Evolutionary conservation across 2,329 filamentous ascomycete species (phyloP).

Genomic region (Fusarium foetens): DNA sequence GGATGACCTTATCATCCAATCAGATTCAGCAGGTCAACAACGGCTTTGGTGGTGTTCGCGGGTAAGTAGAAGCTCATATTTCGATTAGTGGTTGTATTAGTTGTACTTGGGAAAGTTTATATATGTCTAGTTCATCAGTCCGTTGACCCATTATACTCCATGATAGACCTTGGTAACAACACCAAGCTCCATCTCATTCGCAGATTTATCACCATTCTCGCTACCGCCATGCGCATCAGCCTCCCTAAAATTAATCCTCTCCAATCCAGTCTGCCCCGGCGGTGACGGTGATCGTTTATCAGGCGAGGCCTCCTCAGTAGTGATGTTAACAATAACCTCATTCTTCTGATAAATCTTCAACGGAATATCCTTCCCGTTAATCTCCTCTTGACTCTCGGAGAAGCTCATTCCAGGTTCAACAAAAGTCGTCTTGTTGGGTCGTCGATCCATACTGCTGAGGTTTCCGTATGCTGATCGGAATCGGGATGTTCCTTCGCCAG

Average conservation of each 20-base stretch:
- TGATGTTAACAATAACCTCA: constrained; percentile 47
- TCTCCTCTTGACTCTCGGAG: constrained; percentile 52
- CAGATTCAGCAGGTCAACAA: not conserved
- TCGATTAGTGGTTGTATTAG: not conserved
- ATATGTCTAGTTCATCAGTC: not conserved
- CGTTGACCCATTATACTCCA: constrained; percentile 23
- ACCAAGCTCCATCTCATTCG: constrained; percentile 37
- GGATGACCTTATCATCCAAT: not conserved
- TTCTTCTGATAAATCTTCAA: constrained; percentile 53
- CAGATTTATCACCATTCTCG: constrained; percentile 14
- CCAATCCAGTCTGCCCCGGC: not conserved
- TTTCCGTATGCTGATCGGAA: constrained; percentile 41
- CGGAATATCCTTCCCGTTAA: constrained; percentile 48
- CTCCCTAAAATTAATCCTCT: not conserved
- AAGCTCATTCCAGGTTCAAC: constrained; percentile 37
- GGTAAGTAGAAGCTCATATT: not conserved
- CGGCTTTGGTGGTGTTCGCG: no score
- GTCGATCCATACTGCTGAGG: constrained; percentile 36
- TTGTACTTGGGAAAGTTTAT: not conserved
- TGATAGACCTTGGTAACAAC: constrained; percentile 43
- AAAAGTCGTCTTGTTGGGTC: not conserved
- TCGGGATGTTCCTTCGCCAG: constrained; percentile 36
- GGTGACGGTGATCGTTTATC: constrained; percentile 12
- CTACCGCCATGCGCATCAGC: constrained; percentile 1
- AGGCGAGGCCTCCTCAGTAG: constrained; percentile 10